Percentiles rank a stretch among this genome's conserved stretches.
These are phyloP conservation scores for Rhynchospora breviuscula DNA, from an alignment of 176 grass and related monocot genomes.

Conservation along the genomic window DNA sequence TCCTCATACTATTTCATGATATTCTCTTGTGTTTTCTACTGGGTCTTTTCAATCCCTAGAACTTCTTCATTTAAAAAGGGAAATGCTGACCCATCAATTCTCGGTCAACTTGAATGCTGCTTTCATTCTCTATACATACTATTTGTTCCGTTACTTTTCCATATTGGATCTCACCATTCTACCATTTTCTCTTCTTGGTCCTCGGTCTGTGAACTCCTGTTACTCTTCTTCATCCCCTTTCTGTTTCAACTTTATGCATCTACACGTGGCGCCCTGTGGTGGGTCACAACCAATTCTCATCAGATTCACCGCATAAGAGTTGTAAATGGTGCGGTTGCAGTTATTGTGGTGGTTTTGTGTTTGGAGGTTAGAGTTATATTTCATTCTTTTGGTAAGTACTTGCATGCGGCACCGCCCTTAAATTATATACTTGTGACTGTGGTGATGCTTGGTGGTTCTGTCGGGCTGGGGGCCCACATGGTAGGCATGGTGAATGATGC, in stretches of 20 bases:
- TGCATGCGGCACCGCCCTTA: constrained; percentile 76
- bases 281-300: constrained; percentile 63
- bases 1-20: constrained; percentile 75
- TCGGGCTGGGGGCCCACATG: constrained; percentile 62
- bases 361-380: constrained; percentile 90
- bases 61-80: constrained; percentile 64
- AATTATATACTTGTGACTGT: constrained; percentile 95
- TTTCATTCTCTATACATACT: constrained; percentile 66
- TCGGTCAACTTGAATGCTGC: constrained; percentile 74
- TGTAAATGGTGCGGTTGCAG: constrained; percentile 60
- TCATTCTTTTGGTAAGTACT: constrained; percentile 73
- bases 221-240: constrained; percentile 95
- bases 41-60: constrained; percentile 81
- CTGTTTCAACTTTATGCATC: constrained; percentile 92
- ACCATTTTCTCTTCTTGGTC: constrained; percentile 65
- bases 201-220: constrained; percentile 59
- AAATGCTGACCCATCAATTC: constrained; percentile 57
- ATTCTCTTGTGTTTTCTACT: constrained; percentile 85
- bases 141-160: constrained; percentile 77
- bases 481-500: constrained; percentile 81
- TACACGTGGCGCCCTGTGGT: constrained; percentile 63
- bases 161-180: constrained; percentile 61
- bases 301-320: constrained; percentile 69
- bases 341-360: constrained; percentile 77
- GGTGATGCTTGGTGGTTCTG: constrained; percentile 74